These are phyloP conservation scores for Mortierella sp. DNA, from an alignment of 371 early-diverging fungal genomes.

Conservation along the genomic window DNA sequence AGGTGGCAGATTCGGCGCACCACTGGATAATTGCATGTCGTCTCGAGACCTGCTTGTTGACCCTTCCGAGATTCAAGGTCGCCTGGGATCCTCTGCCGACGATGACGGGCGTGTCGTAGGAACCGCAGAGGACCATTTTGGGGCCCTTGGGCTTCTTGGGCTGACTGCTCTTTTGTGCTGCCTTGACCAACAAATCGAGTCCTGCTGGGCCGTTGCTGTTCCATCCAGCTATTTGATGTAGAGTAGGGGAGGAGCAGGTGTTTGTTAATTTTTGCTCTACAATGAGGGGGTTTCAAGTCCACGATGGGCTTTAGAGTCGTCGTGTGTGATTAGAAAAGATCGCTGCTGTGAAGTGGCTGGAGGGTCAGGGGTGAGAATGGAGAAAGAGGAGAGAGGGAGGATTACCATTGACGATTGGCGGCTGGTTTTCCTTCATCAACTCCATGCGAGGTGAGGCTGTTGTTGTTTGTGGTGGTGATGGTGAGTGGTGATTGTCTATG, in stretches of 20 bases:
- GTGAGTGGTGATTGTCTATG: background rate
- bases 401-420: slow-evolving; percentile 31
- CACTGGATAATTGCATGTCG: slow-evolving; percentile 69
- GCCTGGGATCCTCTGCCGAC: slow-evolving; percentile 70
- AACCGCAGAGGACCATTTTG: slow-evolving; percentile 59
- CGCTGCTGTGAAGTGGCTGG: background rate
- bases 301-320: background rate
- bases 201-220: slow-evolving; percentile 25
- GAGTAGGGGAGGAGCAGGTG: background rate
- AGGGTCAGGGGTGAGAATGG: background rate
- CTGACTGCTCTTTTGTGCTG: slow-evolving; percentile 30
- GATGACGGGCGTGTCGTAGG: slow-evolving; percentile 62
- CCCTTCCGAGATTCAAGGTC: slow-evolving; percentile 69
- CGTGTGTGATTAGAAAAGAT: background rate
- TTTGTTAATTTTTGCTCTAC: slow-evolving; percentile 2
- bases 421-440: slow-evolving; percentile 50
- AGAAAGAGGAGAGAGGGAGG: background rate
- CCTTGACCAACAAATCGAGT: slow-evolving; percentile 45
- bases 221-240: slow-evolving; percentile 25
- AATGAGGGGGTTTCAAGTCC: background rate
- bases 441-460: slow-evolving; percentile 24
- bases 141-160: slow-evolving; percentile 33
- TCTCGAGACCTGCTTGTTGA: slow-evolving; percentile 73
- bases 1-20: slow-evolving; percentile 41
- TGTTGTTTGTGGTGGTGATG: background rate